These are phyloP conservation scores for Myochromella boudieri DNA, from an alignment of 768 basidiomycete genomes.

Conservation along the genomic window DNA sequence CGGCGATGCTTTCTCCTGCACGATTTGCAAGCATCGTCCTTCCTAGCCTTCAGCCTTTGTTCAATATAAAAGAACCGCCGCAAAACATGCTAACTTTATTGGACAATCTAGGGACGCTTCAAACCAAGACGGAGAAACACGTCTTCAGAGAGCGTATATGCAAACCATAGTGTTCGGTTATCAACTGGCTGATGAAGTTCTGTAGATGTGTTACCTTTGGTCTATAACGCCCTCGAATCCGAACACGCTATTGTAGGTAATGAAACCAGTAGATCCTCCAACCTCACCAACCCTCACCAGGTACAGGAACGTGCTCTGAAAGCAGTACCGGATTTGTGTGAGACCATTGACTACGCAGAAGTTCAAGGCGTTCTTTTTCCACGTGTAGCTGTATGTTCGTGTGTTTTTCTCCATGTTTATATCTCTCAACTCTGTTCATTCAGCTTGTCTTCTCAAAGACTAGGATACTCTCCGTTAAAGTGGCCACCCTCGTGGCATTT, in stretches of 20 bases:
- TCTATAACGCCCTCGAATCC: constrained; percentile 96
- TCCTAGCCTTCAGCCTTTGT: constrained; percentile 87
- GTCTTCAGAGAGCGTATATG: constrained; percentile 87
- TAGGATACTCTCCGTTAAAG: constrained; percentile 85
- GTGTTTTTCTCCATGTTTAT: background rate
- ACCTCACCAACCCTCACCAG: constrained; percentile 30
- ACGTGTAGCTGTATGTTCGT: constrained; percentile 76
- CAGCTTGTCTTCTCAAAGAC: constrained; percentile 95
- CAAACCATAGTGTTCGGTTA: background rate
- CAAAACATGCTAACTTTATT: constrained; percentile 95
- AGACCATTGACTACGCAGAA: constrained; percentile 93
- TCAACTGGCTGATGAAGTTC: constrained; percentile 5
- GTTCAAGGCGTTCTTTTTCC: constrained; percentile 90
- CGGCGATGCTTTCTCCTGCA: constrained; percentile 67
- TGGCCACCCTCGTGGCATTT: constrained; percentile 83
- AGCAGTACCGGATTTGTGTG: constrained; percentile 83
- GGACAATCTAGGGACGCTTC: constrained; percentile 85
- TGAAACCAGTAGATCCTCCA: background rate
- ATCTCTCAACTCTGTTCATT: constrained; percentile 2
- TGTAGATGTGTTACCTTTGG: constrained; percentile 90
- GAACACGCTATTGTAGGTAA: constrained; percentile 81
- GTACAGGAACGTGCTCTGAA: constrained; percentile 91
- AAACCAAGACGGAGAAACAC: constrained; percentile 83
- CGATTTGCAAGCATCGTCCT: constrained; percentile 85
- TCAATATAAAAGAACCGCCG: constrained; percentile 89